These are phyloP conservation scores for Backusella circina DNA, from an alignment of 192 early-diverging fungal species.

Conservation along the genomic window DNA sequence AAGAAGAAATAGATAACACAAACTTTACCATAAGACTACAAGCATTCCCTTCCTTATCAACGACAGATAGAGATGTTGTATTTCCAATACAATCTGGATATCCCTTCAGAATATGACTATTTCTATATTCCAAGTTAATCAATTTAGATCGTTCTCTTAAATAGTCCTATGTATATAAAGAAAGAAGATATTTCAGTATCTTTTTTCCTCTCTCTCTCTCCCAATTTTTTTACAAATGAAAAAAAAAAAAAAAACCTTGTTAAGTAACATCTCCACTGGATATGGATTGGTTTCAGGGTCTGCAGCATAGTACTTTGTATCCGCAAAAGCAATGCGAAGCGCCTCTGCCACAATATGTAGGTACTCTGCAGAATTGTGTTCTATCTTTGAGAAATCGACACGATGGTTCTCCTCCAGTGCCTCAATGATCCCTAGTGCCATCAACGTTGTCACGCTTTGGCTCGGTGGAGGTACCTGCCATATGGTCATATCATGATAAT, in stretches of 20 bases:
- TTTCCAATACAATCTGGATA: conserved; percentile 58
- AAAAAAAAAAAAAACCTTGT: conserved; percentile 28
- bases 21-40: conserved; percentile 66
- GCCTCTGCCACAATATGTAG: conserved; percentile 70
- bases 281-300: conserved; percentile 56
- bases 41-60: conserved; percentile 75
- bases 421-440: conserved; percentile 68
- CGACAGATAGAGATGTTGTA: conserved; percentile 74
- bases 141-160: conserved; percentile 49
- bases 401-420: conserved; percentile 43
- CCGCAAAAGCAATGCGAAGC: conserved; percentile 72
- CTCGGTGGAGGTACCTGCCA: conserved; percentile 76
- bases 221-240: neutral
- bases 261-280: conserved; percentile 52
- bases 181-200: neutral
- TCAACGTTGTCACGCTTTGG: conserved; percentile 67
- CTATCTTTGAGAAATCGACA: conserved; percentile 38
- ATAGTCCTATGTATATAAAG: conserved; percentile 51
- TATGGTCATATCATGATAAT: conserved; percentile 55
- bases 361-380: conserved; percentile 56
- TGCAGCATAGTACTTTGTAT: conserved; percentile 59
- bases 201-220: neutral
- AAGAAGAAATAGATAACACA: neutral
- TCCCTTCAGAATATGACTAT: conserved; percentile 46
- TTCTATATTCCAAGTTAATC: conserved; percentile 45